Evolutionary conservation across 2,329 filamentous ascomycete genomes (phyloP), one percentile per base, ranked within the genome.

Genomic region (Venturia carpophila): DNA sequence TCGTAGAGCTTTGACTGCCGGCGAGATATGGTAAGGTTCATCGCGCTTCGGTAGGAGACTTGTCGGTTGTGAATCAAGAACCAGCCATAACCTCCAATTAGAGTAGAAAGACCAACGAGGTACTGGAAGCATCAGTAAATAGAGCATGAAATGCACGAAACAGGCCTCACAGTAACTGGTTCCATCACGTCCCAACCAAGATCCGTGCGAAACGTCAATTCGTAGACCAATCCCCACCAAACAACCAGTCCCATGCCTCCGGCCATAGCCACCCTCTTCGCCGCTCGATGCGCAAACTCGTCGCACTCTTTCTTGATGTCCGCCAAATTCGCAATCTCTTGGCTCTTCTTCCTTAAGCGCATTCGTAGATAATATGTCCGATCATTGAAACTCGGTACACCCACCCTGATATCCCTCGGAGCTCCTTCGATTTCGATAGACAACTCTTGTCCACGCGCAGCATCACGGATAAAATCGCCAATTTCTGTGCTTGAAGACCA

Each of bases 21-120:
- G 43, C 86, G 83, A 45, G 85, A 90, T 45, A 96, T 89, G 7
- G 92, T 96, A 64, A 95, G 83, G 73, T 95, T 92, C 78, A 96
- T 86, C 37, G 92, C 91, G 2, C 88, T 88, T 69, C 89, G 87
- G 79, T 96, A 96, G 68, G 86, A 90, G 13, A 96, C 87, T 76
- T 96, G 92, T 24, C 90, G 85, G 77, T 92, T 95, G 78, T 96
- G 90, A 76, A 92, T 96, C 15, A 96, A 79, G 74, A 97, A 96
- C 91, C 91, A 97, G 64, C 96, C 80, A 72, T 97, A 97, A 69
- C 91, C 92, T 9, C 88, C 88, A 79, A 96, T 95, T 71, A 96
- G 85, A 15, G 89, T 92, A 0, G 87, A 85, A 68, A 97, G 80
- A n/a, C 91, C 90, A 1, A 90, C 91, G 19, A 96, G 84, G 72